phyloP scores from a whole-genome alignment of 768 basidiomycete species.

The Tylopilus vinaceipallidus region DNA sequence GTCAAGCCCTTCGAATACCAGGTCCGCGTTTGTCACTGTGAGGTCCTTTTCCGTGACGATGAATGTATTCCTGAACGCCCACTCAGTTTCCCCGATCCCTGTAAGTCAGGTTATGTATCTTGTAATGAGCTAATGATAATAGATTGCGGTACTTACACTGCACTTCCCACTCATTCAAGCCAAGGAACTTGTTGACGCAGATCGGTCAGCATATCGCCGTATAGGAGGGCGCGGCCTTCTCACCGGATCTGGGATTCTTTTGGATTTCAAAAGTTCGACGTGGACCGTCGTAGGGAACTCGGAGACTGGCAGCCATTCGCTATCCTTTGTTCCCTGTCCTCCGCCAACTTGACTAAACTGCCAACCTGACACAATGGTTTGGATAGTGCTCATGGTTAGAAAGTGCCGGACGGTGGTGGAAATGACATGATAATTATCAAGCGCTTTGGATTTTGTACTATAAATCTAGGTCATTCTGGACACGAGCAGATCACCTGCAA shows the following conservation, averaged over 20 bases:
- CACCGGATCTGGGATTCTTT: slow-evolving; percentile 82
- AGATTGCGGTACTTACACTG: no score
- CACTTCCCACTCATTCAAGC: slow-evolving; percentile 84
- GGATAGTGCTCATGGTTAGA: slow-evolving; percentile 21
- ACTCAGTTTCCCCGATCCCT: slow-evolving; percentile 90
- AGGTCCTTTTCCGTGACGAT: slow-evolving; percentile 47
- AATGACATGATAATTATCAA: not conserved
- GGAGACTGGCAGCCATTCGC: slow-evolving; percentile 64
- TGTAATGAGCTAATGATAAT: no score
- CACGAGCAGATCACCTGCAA: slow-evolving; percentile 1
- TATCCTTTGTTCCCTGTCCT: slow-evolving; percentile 53
- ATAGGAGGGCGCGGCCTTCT: slow-evolving; percentile 23
- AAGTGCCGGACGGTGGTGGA: not conserved
- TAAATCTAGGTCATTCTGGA: slow-evolving; percentile 4
- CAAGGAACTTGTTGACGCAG: slow-evolving; percentile 64
- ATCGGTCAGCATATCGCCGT: slow-evolving; percentile 7
- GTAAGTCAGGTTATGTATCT: no score
- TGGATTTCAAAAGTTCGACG: slow-evolving; percentile 72
- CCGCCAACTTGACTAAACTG: slow-evolving; percentile 65
- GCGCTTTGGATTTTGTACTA: not conserved
- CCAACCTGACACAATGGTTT: slow-evolving; percentile 50
- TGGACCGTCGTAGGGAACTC: slow-evolving; percentile 85
- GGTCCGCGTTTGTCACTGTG: slow-evolving; percentile 51
- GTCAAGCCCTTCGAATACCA: slow-evolving; percentile 90
- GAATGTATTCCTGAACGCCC: slow-evolving; percentile 78